Conservation (phyloP, 1,284 basidiomycete genomes). For the Naganishia albida region DNA sequence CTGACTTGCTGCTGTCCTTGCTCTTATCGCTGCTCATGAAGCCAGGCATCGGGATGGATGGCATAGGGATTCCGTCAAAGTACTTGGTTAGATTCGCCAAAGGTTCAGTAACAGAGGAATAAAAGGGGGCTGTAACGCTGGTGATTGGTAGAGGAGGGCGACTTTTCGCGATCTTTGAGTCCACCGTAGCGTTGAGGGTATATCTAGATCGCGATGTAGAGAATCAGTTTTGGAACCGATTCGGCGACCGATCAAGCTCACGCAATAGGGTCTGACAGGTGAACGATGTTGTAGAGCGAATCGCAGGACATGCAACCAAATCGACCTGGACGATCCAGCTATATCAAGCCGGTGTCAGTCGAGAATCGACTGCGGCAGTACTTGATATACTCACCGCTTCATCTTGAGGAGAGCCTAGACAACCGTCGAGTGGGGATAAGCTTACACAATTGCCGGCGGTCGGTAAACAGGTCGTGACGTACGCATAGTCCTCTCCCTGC, state of each 20-base stretch:
- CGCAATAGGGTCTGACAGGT: slow-evolving; percentile 59
- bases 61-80: slow-evolving; percentile 36
- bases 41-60: slow-evolving; percentile 21
- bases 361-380: not conserved
- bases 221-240: not conserved
- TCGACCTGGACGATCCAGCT: slow-evolving; percentile 56
- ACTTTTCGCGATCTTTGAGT: slow-evolving; percentile 48
- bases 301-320: slow-evolving; percentile 61
- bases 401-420: slow-evolving; percentile 53
- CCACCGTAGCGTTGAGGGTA: slow-evolving; percentile 51
- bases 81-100: slow-evolving; percentile 44
- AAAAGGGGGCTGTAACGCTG: slow-evolving; percentile 53
- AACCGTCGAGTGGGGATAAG: not conserved
- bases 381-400: slow-evolving; percentile 50
- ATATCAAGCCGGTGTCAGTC: slow-evolving; percentile 21
- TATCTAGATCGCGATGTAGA: slow-evolving; percentile 35
- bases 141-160: slow-evolving; percentile 56
- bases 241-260: slow-evolving; percentile 32
- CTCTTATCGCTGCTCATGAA: slow-evolving; percentile 31
- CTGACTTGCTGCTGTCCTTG: slow-evolving; percentile 12
- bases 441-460: not conserved
- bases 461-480: slow-evolving; percentile 33
- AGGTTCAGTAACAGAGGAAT: slow-evolving; percentile 46
- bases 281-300: slow-evolving; percentile 58
- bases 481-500: slow-evolving; percentile 56